These are phyloP conservation scores for Diutina sp. DNA, from an alignment of 1,139 yeast genomes.

Conservation along the genomic window DNA sequence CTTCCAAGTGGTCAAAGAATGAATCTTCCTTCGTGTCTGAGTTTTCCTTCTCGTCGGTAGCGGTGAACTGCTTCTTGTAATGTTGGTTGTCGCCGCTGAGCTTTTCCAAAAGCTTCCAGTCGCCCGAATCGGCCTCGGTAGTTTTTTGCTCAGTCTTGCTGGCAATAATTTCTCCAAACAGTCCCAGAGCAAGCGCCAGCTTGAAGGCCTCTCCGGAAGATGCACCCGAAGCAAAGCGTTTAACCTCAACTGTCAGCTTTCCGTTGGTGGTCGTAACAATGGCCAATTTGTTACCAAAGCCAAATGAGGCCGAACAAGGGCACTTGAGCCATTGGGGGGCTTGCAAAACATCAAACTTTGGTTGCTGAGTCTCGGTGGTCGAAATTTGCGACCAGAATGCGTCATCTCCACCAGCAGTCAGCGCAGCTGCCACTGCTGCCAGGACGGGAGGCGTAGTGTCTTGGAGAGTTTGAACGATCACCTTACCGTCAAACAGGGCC, in stretches of 20 bases:
- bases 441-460: conserved; percentile 47
- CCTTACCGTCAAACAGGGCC: conserved; percentile 85
- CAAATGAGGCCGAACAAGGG: conserved; percentile 72
- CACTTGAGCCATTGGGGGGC: conserved; percentile 85
- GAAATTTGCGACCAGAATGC: conserved; percentile 76
- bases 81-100: conserved; percentile 22
- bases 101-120: conserved; percentile 65
- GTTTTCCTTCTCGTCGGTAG: not conserved
- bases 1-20: conserved; percentile 34
- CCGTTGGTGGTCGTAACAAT: conserved; percentile 33
- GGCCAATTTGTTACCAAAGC: conserved; percentile 87
- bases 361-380: conserved; percentile 57
- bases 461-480: conserved; percentile 76
- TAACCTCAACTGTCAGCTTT: conserved; percentile 34
- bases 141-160: conserved; percentile 29
- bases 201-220: conserved; percentile 19
- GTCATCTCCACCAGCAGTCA: conserved; percentile 34
- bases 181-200: conserved; percentile 44
- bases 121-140: conserved; percentile 40
- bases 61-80: conserved; percentile 31
- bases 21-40: conserved; percentile 30
- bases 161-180: conserved; percentile 43
- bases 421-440: not conserved
- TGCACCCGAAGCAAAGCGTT: conserved; percentile 23
- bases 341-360: conserved; percentile 43